A percentile compares a stretch with the other conserved stretches of the same genome.
Conservation (phyloP, 2,329 filamentous ascomycete species). For the Neofusicoccum sp. region DNA sequence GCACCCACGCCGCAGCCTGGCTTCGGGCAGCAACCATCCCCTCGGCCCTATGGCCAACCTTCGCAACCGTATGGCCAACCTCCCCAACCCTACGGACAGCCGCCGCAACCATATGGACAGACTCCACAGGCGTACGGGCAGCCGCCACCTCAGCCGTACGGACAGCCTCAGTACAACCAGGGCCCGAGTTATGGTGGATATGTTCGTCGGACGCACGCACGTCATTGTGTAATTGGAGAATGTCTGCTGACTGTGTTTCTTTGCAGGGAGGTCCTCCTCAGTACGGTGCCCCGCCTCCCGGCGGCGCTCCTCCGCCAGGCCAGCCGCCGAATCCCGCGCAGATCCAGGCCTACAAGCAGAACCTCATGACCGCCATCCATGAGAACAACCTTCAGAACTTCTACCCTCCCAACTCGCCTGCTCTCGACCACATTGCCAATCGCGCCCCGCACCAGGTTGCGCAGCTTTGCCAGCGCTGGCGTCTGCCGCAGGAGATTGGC, state of each 20-base stretch:
- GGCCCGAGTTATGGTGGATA: conserved; percentile 21
- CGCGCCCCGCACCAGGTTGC: conserved; percentile 52
- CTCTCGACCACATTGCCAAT: conserved; percentile 51
- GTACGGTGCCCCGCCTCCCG: conserved; percentile 30
- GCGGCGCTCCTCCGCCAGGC: conserved; percentile 32
- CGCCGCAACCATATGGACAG: conserved; percentile 26
- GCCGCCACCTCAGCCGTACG: conserved; percentile 22
- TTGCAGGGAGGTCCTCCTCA: conserved; percentile 29
- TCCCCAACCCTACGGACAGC: conserved; percentile 21
- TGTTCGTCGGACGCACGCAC: conserved; percentile 23
- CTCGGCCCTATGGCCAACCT: conserved; percentile 27
- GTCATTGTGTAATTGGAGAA: not conserved
- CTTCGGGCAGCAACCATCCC: conserved; percentile 18
- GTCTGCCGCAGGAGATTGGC: conserved; percentile 58
- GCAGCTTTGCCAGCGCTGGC: conserved; percentile 57
- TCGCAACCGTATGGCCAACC: conserved; percentile 22
- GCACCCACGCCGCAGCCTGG: conserved; percentile 2
- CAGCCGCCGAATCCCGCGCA: conserved; percentile 50
- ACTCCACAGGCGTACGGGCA: conserved; percentile 23
- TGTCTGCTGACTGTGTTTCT: conserved; percentile 7
- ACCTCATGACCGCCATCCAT: conserved; percentile 56
- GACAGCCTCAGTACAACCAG: conserved; percentile 26
- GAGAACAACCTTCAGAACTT: conserved; percentile 60
- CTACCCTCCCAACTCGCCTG: conserved; percentile 55
- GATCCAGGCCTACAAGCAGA: conserved; percentile 55